Evolutionary conservation across 2,329 filamentous ascomycete genomes (phyloP).

Genomic region (Malbranchea zuffiana): DNA sequence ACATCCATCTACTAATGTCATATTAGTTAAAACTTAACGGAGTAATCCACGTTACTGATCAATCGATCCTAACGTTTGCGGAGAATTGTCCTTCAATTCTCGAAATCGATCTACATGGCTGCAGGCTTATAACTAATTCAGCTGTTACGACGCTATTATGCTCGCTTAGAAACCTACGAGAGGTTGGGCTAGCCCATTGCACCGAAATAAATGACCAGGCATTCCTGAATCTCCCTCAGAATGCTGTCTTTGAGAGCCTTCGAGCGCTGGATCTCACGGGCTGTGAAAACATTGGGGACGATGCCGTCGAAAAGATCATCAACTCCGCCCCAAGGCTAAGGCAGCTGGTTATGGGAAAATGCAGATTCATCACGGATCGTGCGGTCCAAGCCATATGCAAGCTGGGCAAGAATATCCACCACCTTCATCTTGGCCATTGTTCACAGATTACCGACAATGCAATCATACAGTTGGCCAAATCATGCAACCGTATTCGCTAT

Average conservation of each 20-base stretch:
- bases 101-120: constrained; percentile 89
- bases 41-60: constrained; percentile 72
- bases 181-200: constrained; percentile 79
- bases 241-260: constrained; percentile 68
- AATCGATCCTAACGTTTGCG: constrained; percentile 74
- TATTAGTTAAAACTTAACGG: constrained; percentile 82
- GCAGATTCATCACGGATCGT: constrained; percentile 78
- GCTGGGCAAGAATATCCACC: constrained; percentile 91
- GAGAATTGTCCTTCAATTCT: constrained; percentile 82
- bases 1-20: constrained; percentile 1
- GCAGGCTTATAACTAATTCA: constrained; percentile 66
- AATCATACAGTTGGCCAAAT: constrained; percentile 70
- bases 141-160: constrained; percentile 72
- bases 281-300: constrained; percentile 72
- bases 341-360: constrained; percentile 91
- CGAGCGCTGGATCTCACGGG: constrained; percentile 90
- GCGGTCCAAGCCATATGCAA: constrained; percentile 78
- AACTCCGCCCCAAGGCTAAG: constrained; percentile 74
- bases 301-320: constrained; percentile 79
- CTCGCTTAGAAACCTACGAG: constrained; percentile 72
- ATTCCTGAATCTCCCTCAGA: constrained; percentile 64
- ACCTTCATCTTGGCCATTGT: constrained; percentile 91
- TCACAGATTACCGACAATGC: constrained; percentile 80
- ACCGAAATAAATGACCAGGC: constrained; percentile 75
- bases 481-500: constrained; percentile 88